Conservation (phyloP, 768 basidiomycete genomes). For the Serendipita indica region DNA sequence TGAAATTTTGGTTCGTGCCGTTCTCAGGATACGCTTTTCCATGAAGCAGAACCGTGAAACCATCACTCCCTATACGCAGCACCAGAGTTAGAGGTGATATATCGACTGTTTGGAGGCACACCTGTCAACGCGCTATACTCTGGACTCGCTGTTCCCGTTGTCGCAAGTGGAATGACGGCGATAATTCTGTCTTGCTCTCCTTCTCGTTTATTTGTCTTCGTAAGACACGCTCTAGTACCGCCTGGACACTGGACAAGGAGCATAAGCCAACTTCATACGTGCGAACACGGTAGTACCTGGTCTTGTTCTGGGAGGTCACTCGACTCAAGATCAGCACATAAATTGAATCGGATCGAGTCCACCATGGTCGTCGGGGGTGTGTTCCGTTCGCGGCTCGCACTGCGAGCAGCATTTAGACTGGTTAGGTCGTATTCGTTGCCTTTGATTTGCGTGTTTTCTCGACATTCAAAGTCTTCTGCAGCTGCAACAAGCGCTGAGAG, state of each 20-base stretch:
- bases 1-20: conserved; percentile 33
- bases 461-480: conserved; percentile 30
- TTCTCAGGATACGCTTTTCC: conserved; percentile 47
- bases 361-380: conserved; percentile 49
- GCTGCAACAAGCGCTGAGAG: conserved; percentile 12
- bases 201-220: conserved; percentile 45
- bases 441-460: conserved; percentile 24
- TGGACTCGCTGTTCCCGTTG: conserved; percentile 21
- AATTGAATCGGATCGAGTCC: conserved; percentile 48
- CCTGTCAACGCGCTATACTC: conserved; percentile 22
- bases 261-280: neutral
- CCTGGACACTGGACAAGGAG: conserved; percentile 37
- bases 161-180: conserved; percentile 62
- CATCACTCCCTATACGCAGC: conserved; percentile 36
- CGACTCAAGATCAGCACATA: conserved; percentile 45
- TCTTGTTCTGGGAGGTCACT: conserved; percentile 39
- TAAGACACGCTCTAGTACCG: conserved; percentile 63
- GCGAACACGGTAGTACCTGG: conserved; percentile 38
- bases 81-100: conserved; percentile 11
- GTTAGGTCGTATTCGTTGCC: conserved; percentile 44
- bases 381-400: conserved; percentile 34
- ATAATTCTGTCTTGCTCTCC: conserved; percentile 43
- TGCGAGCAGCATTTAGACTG: conserved; percentile 36
- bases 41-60: conserved; percentile 39
- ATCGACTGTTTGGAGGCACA: conserved; percentile 15